Base-by-base conservation (phyloP, 2,329 filamentous ascomycete species). In the Pezicula radicicola region DNA sequence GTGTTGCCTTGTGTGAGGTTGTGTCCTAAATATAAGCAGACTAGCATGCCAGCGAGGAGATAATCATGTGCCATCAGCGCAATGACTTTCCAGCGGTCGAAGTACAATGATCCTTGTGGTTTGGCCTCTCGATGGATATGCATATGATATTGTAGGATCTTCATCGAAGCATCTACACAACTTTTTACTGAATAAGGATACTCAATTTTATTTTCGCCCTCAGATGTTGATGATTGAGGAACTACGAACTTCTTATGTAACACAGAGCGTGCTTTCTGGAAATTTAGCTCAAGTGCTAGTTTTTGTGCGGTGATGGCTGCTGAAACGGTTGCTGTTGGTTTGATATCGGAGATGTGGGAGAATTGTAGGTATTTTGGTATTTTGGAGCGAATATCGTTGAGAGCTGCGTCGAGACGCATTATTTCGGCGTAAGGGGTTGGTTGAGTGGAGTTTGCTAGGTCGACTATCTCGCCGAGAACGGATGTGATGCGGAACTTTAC, bases 161-260 rank as follows among this genome's bases (percentile, higher is more conserved):
- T 65, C 44, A 78, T 61, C 3, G 78, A 77, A 13, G 73, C 74
- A 40, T 80, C 71, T 7, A 83, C 66, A 53, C 79, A 83, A 21
- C 72, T 69, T 45, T 72, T 72, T 15, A 79, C 72, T 10, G 80
- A 82, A 65, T 80, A 79, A 48, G 75, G 72, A 56, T 82, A 77
- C 58, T 80, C 75, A 15, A 60, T 63, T 18, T 65, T 67, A 0
- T 70, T 64, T 81, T 81, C 54, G 79, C 73, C 30, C 30, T 33
- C 30, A 13, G 59, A 76, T 76, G 43, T 81, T 61, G 28, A 73
- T 67, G 15, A 72, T 70, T 13, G 81, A 61, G 4, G 76, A 74
- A 54, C 33, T 18, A 63, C 51, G 44, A 56, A 62, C 48, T 56
- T 58, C 1, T 60, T 48, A 44, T 63, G 61, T 3, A 63, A 54